Conservation (phyloP, 1,284 basidiomycete genomes). For the Marasmius fiardii region DNA sequence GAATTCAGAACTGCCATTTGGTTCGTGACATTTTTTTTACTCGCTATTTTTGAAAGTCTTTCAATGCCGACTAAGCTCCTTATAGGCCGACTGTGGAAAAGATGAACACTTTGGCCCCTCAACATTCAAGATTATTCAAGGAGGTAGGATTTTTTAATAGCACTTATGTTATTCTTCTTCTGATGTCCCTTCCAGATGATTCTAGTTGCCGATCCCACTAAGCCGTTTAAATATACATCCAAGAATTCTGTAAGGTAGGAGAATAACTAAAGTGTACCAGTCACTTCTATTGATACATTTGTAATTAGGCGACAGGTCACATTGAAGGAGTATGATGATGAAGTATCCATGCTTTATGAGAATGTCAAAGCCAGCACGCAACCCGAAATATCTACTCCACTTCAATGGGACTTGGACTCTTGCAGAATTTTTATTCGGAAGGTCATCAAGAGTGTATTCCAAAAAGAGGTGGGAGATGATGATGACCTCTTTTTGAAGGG, state of each 20-base stretch:
- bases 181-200: constrained; percentile 27
- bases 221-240: constrained; percentile 32
- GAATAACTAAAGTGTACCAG: background rate
- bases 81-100: constrained; percentile 32
- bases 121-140: constrained; percentile 37
- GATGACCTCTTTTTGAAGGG: constrained; percentile 39
- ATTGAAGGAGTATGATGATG: constrained; percentile 28
- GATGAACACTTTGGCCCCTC: constrained; percentile 36
- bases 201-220: constrained; percentile 25
- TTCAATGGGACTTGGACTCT: constrained; percentile 22
- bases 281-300: background rate
- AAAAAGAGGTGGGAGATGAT: constrained; percentile 20
- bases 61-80: too few relatives aligned
- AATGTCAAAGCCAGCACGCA: constrained; percentile 19
- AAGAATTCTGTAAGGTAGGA: constrained; percentile 25
- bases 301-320: constrained; percentile 29
- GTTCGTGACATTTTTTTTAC: too few relatives aligned
- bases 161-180: background rate
- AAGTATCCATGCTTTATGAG: constrained; percentile 32
- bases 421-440: constrained; percentile 24
- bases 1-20: constrained; percentile 1
- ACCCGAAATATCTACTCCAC: constrained; percentile 23
- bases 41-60: too few relatives aligned
- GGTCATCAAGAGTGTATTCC: constrained; percentile 24
- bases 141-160: constrained; percentile 19